Evolutionary conservation across 2,329 filamentous ascomycete species (phyloP).

Genomic region (Microdochium bolleyi): DNA sequence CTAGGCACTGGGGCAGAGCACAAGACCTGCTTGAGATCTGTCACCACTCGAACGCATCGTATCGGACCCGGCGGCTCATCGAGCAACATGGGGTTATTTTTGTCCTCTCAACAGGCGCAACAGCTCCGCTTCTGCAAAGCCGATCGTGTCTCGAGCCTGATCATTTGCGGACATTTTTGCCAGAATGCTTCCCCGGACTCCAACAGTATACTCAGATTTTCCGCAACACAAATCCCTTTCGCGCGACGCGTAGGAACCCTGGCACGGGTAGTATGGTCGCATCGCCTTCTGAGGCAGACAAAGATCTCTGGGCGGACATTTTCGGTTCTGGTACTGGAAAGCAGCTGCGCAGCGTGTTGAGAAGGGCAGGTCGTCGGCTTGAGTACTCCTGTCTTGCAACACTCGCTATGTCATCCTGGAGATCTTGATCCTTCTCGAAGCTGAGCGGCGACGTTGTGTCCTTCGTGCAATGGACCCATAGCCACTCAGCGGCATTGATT

Average conservation of each 20-base stretch:
- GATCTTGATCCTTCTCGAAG: neutral
- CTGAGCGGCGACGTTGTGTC: neutral
- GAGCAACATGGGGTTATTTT: neutral
- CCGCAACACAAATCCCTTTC: neutral
- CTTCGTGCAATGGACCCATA: neutral
- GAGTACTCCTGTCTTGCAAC: neutral
- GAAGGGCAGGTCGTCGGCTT: neutral
- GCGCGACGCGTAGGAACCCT: neutral
- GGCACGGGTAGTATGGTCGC: neutral
- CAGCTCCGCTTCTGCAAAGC: neutral
- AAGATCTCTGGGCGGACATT: neutral
- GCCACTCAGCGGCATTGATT: neutral
- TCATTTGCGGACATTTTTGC: neutral
- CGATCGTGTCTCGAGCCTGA: neutral
- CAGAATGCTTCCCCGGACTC: neutral
- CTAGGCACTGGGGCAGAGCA: neutral
- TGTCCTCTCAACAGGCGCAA: neutral
- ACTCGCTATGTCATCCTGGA: neutral
- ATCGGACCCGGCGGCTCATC: neutral
- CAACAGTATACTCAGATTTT: neutral
- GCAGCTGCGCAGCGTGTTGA: neutral
- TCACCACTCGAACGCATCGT: neutral
- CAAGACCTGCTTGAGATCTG: neutral
- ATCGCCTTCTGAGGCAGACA: neutral
- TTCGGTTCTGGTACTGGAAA: neutral